phyloP scores from a whole-genome alignment of 1,284 basidiomycete species.

The Malassezia sp. region DNA sequence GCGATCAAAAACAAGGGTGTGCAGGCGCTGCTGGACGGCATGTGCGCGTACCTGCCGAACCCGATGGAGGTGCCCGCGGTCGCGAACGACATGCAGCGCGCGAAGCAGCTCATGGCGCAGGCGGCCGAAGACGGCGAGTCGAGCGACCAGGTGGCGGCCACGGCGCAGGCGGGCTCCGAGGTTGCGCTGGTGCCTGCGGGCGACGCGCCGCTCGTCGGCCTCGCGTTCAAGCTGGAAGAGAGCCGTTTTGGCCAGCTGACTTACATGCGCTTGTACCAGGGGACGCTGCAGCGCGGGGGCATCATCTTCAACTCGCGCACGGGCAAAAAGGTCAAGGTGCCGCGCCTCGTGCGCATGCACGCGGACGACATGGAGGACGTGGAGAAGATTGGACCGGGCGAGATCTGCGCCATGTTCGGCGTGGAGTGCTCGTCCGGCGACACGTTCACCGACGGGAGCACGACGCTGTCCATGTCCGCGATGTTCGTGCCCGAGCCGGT shows the following conservation, averaged over 20 bases:
- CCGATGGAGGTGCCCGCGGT: slow-evolving; percentile 68
- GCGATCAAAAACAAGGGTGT: slow-evolving; percentile 97
- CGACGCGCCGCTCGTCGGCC: slow-evolving; percentile 73
- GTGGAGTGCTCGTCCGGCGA: slow-evolving; percentile 97
- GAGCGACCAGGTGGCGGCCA: slow-evolving; percentile 22
- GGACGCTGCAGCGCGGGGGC: slow-evolving; percentile 70
- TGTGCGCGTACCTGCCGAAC: slow-evolving; percentile 87
- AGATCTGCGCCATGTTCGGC: slow-evolving; percentile 99
- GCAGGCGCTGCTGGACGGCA: slow-evolving; percentile 84
- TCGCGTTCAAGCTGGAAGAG: slow-evolving; percentile 98
- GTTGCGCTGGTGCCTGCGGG: slow-evolving; percentile 36
- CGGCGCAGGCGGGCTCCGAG: slow-evolving; percentile 27
- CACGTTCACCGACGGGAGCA: slow-evolving; percentile 64
- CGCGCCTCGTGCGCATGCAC: slow-evolving; percentile 92
- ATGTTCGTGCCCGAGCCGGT: slow-evolving; percentile 99
- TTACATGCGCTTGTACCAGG: slow-evolving; percentile 98
- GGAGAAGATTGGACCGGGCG: slow-evolving; percentile 85
- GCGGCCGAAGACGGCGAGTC: slow-evolving; percentile 27
- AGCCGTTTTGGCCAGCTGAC: slow-evolving; percentile 94
- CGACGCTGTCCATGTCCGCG: slow-evolving; percentile 56
- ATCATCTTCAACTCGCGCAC: slow-evolving; percentile 86
- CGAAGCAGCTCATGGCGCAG: slow-evolving; percentile 47
- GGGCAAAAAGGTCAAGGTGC: slow-evolving; percentile 97
- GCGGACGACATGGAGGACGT: slow-evolving; percentile 99
- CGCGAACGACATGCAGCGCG: slow-evolving; percentile 68